Evolutionary conservation across 2,329 filamentous ascomycete species (phyloP).

Genomic region (Fusarium udum): DNA sequence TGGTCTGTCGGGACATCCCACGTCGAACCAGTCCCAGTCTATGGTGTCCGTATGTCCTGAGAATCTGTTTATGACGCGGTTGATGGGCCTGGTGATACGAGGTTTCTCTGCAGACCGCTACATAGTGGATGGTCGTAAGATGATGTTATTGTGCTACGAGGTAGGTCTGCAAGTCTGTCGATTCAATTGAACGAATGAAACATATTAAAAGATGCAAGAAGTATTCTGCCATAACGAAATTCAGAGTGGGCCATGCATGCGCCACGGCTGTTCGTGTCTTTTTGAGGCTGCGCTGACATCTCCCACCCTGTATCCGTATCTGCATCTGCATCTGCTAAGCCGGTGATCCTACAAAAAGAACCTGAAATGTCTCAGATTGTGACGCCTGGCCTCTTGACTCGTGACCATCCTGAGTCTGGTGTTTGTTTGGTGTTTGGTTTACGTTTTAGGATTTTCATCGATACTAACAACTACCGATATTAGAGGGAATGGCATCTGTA

Average conservation of each 20-base stretch:
- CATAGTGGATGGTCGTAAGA: constrained; percentile 4
- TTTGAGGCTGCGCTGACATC: constrained; percentile 26
- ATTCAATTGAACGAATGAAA: constrained; percentile 6
- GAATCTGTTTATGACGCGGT: constrained; percentile 17
- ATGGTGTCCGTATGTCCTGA: neutral
- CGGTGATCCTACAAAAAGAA: neutral
- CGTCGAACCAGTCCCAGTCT: constrained; percentile 13
- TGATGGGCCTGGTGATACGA: constrained; percentile 23
- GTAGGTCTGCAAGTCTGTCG: neutral
- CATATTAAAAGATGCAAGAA: constrained; percentile 3
- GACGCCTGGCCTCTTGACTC: constrained; percentile 21
- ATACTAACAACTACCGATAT: neutral
- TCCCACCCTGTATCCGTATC: neutral
- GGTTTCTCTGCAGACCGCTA: constrained; percentile 33
- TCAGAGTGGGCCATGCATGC: constrained; percentile 17
- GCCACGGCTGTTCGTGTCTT: constrained; percentile 26
- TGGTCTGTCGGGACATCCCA: constrained; percentile 7
- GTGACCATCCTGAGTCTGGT: constrained; percentile 18
- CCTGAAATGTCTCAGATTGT: constrained; percentile 22
- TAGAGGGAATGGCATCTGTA: constrained; percentile 15
- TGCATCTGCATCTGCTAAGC: neutral
- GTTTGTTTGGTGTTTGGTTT: neutral
- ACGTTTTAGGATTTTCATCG: constrained; percentile 4
- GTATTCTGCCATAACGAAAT: neutral
- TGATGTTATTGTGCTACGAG: constrained; percentile 12